These are phyloP conservation scores for Zea luxurians DNA, from an alignment of 176 grass and related monocot genomes.

Conservation along the genomic window DNA sequence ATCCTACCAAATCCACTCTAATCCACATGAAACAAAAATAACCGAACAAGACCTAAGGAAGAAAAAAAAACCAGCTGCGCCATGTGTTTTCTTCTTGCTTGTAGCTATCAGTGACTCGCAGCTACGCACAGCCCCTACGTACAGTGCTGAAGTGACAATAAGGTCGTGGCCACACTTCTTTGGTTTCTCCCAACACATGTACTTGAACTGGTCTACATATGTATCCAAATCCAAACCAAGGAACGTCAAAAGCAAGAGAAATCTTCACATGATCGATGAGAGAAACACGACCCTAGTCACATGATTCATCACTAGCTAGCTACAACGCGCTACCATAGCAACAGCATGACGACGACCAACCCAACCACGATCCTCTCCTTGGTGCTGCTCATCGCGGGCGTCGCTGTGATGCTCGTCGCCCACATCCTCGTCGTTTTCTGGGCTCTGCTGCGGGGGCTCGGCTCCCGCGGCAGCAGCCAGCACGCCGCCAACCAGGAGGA, in stretches of 20 bases:
- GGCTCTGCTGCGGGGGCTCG: conserved; percentile 22
- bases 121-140: not conserved
- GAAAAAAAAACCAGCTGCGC: not conserved
- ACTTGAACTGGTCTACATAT: not conserved
- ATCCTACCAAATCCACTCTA: too few species aligned
- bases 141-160: not conserved
- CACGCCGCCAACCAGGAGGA: not conserved
- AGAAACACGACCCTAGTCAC: not conserved
- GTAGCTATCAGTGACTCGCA: not conserved
- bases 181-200: conserved; percentile 17
- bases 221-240: conserved; percentile 35
- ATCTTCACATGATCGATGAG: not conserved
- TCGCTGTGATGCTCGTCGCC: conserved; percentile 35
- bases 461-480: not conserved
- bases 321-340: not conserved
- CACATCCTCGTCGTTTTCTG: conserved; percentile 34
- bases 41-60: not conserved
- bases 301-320: not conserved
- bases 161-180: not conserved
- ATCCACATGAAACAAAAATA: not conserved
- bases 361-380: conserved; percentile 22
- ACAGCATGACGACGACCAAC: too few species aligned
- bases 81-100: not conserved
- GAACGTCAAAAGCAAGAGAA: conserved; percentile 31
- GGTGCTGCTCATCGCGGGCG: conserved; percentile 19